Conservation (phyloP, 495 filamentous ascomycete species). For the Tuber melanosporum region DNA sequence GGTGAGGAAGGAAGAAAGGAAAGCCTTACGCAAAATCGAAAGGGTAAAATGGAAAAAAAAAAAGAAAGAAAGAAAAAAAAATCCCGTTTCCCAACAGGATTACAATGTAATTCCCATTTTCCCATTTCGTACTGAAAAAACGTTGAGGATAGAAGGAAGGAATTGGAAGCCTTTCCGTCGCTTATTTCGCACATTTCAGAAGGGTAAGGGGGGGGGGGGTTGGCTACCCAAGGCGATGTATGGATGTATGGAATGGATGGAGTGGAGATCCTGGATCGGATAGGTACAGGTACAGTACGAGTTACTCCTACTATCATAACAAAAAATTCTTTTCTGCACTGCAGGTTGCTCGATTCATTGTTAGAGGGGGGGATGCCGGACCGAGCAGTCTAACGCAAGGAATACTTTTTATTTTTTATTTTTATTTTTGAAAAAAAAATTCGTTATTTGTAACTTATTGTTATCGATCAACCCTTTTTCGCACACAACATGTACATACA, state of each 20-base stretch:
- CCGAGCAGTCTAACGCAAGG: too few species aligned
- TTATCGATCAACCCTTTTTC: too few species aligned
- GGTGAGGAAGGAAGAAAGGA: slow-evolving; percentile 1
- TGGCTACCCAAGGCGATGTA: background rate
- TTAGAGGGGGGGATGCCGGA: too few species aligned
- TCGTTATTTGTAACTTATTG: too few species aligned
- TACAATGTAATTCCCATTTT: background rate
- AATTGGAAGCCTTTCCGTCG: background rate
- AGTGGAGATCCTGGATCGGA: slow-evolving; percentile 5
- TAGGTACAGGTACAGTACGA: background rate
- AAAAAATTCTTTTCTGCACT: background rate
- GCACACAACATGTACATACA: too few species aligned
- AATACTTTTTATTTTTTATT: too few species aligned
- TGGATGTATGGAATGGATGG: too few species aligned
- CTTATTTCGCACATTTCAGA: background rate
- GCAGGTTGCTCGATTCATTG: background rate
- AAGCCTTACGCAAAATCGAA: background rate
- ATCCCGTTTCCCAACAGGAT: too few species aligned
- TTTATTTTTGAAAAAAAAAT: too few species aligned
- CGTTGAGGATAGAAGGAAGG: background rate
- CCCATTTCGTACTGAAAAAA: background rate
- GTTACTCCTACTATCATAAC: too few species aligned
- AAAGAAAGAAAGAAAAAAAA: too few species aligned
- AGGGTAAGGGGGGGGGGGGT: too few species aligned
- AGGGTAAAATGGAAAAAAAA: background rate